Base-by-base conservation (phyloP, 2,329 filamentous ascomycete species). In the Cladosporium phlei region DNA sequence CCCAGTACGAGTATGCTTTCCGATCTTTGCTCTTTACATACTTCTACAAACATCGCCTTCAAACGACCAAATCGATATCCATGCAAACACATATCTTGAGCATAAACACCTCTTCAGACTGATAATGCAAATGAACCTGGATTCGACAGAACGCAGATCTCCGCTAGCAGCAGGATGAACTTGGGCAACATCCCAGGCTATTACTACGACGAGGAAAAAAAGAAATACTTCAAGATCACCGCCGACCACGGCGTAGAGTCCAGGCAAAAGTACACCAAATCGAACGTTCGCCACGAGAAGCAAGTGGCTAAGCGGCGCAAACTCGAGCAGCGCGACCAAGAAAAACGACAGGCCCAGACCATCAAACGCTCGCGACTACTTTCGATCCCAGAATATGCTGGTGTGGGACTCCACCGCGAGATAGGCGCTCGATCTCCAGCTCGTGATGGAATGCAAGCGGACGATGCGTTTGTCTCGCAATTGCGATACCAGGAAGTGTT, bases 181-280 rank as follows among this genome's bases (percentile, higher is more conserved):
- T 59, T 63, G 24, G 63, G 64, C 46, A 55, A 66, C 27, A 66
- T 75, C n/a, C 72, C 72, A 3, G 73, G 73, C 25, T 74, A 67
- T 50, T 74, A 73, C 55, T 75, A 61, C 51, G 70, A 76, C 51
- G 52, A 58, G 25, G 69, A 71, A 29, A 75, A 72, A 58, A 63
- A 65, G 39, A 75, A 74, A 49, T 76, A 76, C 56, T 76, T 76
- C 63, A 66, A 65, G 28, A 69, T 76, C 17, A 64, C 68, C 43
- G 60, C 63, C 12, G 60, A 67, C 21, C 64, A 68, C 60, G 43
- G 58, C 39, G 59, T 64, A 27, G 27, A 38, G 7, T 55, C 66
- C 32, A 56, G 55, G 5, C 57, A 64, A 3, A 70, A 69, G 48
- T 71, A 75, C 54, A 65, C 69, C 0, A 54, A 59, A 11, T 58